phyloP scores from a whole-genome alignment of 2,329 filamentous ascomycete species.

The Clarireedia sp. region DNA sequence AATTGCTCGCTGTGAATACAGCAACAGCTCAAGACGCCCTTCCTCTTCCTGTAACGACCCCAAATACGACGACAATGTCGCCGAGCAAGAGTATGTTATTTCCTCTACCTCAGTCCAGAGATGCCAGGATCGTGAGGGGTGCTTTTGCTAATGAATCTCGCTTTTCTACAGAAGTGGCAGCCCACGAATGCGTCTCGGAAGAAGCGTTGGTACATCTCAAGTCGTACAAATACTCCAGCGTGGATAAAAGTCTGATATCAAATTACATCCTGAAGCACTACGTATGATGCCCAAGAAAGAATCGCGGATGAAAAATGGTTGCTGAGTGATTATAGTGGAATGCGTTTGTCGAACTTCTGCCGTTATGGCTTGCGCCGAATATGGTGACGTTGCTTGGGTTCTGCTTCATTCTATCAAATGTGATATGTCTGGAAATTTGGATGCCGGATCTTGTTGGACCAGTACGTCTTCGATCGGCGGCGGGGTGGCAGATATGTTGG shows the following conservation, averaged over 20 bases:
- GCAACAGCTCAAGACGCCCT: constrained; percentile 14
- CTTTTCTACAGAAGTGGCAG: constrained; percentile 40
- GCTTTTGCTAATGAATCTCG: background rate
- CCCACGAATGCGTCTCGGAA: constrained; percentile 71
- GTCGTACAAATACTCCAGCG: constrained; percentile 93
- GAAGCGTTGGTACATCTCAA: constrained; percentile 87
- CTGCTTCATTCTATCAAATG: constrained; percentile 83
- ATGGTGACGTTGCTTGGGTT: constrained; percentile 96
- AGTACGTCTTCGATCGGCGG: constrained; percentile 41
- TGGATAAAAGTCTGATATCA: constrained; percentile 92
- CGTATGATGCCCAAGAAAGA: constrained; percentile 48
- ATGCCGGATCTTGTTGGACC: constrained; percentile 89
- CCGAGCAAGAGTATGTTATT: constrained; percentile 31
- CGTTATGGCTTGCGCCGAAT: constrained; percentile 94
- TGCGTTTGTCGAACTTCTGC: constrained; percentile 82
- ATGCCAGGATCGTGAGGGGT: background rate
- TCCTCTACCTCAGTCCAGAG: background rate
- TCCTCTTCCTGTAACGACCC: constrained; percentile 26
- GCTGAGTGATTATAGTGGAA: constrained; percentile 66
- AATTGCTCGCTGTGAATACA: constrained; percentile 23
- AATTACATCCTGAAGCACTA: constrained; percentile 92
- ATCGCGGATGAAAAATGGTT: background rate
- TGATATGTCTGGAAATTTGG: constrained; percentile 62
- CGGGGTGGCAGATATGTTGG: background rate
- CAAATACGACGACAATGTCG: constrained; percentile 29